Conservation (phyloP, 1,284 basidiomycete genomes). For the Thelephora terrestris region DNA sequence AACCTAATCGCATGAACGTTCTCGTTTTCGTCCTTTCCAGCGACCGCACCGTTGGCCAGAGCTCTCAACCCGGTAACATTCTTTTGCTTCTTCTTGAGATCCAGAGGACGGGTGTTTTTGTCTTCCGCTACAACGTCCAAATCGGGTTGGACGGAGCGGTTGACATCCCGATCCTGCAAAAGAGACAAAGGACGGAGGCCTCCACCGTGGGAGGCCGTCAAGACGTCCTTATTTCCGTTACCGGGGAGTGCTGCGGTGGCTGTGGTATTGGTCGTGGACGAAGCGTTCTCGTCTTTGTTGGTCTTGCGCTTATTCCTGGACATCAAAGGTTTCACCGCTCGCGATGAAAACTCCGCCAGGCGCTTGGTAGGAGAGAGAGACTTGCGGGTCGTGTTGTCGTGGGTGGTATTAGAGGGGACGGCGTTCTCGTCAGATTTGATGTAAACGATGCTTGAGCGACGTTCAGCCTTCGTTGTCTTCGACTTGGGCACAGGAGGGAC, state of each 20-base stretch:
- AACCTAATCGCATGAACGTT: constrained; percentile 12
- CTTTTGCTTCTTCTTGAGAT: constrained; percentile 38
- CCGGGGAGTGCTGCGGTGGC: constrained; percentile 4
- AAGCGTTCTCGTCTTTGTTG: constrained; percentile 32
- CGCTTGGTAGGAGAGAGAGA: constrained; percentile 17
- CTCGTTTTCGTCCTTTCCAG: constrained; percentile 31
- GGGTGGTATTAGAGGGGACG: constrained; percentile 13
- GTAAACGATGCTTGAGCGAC: constrained; percentile 52
- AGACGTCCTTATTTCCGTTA: constrained; percentile 15
- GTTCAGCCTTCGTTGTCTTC: constrained; percentile 12
- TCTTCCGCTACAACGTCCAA: constrained; percentile 12
- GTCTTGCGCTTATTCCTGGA: background rate
- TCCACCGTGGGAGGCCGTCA: constrained; percentile 26
- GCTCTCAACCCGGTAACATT: constrained; percentile 27
- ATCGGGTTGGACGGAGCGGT: constrained; percentile 12
- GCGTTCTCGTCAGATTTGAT: constrained; percentile 44
- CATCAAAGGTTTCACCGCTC: constrained; percentile 22
- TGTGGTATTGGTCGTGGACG: constrained; percentile 29
- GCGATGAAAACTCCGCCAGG: constrained; percentile 34
- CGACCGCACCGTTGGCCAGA: constrained; percentile 16
- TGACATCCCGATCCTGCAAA: constrained; percentile 46
- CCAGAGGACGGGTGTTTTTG: constrained; percentile 37
- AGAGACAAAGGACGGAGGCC: constrained; percentile 54
- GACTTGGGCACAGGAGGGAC: constrained; percentile 20
- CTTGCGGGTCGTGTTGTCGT: constrained; percentile 13